Evolutionary conservation across 257 asterid species (phyloP), one percentile per base, ranked within the genome.

Genomic region (Solanum pennellii): DNA sequence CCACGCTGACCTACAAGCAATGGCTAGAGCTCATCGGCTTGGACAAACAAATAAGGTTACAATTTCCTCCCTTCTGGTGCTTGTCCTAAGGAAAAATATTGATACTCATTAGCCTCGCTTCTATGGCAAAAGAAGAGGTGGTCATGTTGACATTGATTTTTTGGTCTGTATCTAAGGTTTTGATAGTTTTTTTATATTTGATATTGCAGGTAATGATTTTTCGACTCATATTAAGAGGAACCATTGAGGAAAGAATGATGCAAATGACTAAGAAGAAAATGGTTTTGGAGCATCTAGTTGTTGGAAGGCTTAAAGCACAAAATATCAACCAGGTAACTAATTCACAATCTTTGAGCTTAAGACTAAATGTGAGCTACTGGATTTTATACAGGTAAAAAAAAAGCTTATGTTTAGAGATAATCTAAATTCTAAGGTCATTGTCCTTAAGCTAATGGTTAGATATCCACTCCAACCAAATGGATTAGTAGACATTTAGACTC

Each of bases 1-100:
- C 86, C 99, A 97, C 86, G 99, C 99, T 87, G 99, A 97, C 91
- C 93, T 97, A 89, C 99, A 97, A 92, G 99, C 99, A 89, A 97
- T 97, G 99, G 99, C 99, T 86, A 95, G 99, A 90, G 99, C 99
- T 88, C 99, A 97, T 90, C 97, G 99, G 86, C 99, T 97, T 87
- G 99, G 99, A 84, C 99, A 97, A 92, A 97, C 99, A 82, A 96
- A 96, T 90, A 97, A 95, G 99, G 99, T 96, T 74, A 80, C 69
- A 82, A 82, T 49, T 82, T 80, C 42, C 42, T 82, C 8, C 69
- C 7, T 29, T 29, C 45, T 82, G 44, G 69, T 82, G 85, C 52
- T 82, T 29, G 44, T 31, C 20, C 85, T 35, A 33, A 20, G 42
- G 42, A 71, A 87, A 85, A 29, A 84, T 88, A 21, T 52, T 88